A percentile compares a stretch with the other conserved stretches of the same genome.
These are phyloP conservation scores for Isoetes engelmannii DNA, from an alignment of 83 land plant species.

Conservation along the genomic window DNA sequence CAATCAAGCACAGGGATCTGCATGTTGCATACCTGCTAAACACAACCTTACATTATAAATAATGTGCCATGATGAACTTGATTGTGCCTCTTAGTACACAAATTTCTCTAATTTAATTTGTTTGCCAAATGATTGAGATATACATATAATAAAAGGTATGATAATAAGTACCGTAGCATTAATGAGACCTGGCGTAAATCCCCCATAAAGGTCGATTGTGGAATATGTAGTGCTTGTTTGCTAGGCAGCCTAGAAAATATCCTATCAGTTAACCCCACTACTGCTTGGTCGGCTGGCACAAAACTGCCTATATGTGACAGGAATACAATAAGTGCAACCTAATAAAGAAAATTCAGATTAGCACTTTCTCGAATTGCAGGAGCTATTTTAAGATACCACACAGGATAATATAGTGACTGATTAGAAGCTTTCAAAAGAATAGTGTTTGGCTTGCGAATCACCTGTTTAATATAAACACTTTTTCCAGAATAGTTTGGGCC, in stretches of 20 bases:
- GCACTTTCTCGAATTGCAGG: neutral
- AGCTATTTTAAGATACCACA: neutral
- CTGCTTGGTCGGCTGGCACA: conserved; percentile 94
- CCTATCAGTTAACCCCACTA: conserved; percentile 82
- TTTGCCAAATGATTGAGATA: too few species aligned
- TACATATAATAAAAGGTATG: too few species aligned
- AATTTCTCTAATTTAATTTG: too few species aligned
- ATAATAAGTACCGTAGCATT: conserved; percentile 66
- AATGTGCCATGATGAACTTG: too few species aligned
- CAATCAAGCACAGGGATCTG: conserved; percentile 80
- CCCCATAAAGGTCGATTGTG: conserved; percentile 93
- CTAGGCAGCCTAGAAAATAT: conserved; percentile 81
- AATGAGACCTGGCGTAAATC: conserved; percentile 87
- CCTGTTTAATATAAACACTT: conserved; percentile 95
- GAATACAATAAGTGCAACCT: conserved; percentile 94
- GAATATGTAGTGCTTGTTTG: conserved; percentile 57
- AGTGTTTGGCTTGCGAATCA: conserved; percentile 11
- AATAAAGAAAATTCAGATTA: neutral
- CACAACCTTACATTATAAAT: neutral
- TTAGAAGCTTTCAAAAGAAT: neutral
- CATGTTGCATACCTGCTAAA: conserved; percentile 69
- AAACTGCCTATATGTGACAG: conserved; percentile 95
- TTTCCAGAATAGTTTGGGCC: conserved; percentile 99
- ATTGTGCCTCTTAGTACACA: too few species aligned
- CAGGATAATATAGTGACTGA: neutral